Percentiles rank a stretch among this genome's conserved stretches.
Evolutionary conservation across 225 moss, liverwort and hornwort species (phyloP).

Genomic region (Sphagnum contortum): DNA sequence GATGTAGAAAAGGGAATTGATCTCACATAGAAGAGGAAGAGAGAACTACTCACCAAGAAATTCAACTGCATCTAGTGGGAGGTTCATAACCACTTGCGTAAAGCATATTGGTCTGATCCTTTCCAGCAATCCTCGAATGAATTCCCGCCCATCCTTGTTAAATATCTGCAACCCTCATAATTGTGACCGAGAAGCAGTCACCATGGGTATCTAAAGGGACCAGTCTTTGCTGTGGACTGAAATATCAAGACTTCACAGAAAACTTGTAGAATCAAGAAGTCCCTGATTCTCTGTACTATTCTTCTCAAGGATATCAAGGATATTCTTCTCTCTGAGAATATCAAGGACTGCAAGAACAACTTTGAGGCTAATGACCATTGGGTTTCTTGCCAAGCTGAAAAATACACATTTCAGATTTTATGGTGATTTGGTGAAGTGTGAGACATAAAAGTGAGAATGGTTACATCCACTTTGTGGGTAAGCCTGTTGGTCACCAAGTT

Average conservation of each 20-base stretch:
- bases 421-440: too few species aligned
- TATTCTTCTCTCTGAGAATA: too few species aligned
- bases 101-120: conserved; percentile 36
- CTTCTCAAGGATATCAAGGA: too few species aligned
- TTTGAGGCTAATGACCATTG: background rate
- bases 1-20: background rate
- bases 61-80: conserved; percentile 61
- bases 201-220: too few species aligned
- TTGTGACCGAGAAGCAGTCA: too few species aligned
- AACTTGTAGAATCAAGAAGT: too few species aligned
- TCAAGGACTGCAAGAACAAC: background rate
- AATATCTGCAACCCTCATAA: conserved; percentile 29
- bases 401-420: background rate
- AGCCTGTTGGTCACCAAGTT: conserved; percentile 58
- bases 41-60: conserved; percentile 40
- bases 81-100: conserved; percentile 84
- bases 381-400: too few species aligned
- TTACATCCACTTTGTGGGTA: conserved; percentile 69
- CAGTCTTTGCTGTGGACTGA: too few species aligned
- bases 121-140: conserved; percentile 43
- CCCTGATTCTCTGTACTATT: too few species aligned
- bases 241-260: too few species aligned
- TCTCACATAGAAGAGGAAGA: too few species aligned
- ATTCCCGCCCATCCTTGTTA: conserved; percentile 59
- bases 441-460: background rate